These are phyloP conservation scores for Boletus speciosus DNA, from an alignment of 768 basidiomycete species.

Conservation along the genomic window DNA sequence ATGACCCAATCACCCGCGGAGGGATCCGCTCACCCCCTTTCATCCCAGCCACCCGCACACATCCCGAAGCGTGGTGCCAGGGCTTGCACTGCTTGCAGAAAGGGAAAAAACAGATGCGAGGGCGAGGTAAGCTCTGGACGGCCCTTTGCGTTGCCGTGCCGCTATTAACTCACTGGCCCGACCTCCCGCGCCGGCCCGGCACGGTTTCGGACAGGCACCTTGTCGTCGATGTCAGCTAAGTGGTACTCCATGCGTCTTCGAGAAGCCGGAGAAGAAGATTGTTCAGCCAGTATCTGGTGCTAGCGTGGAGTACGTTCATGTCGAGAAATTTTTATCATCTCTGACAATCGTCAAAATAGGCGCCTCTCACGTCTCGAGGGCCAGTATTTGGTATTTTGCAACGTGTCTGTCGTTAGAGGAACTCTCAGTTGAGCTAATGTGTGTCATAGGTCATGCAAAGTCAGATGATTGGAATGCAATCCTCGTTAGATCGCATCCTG, in stretches of 20 bases:
- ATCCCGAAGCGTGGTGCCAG: conserved; percentile 88
- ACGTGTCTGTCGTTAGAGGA: neutral
- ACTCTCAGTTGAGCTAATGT: neutral
- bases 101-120: conserved; percentile 91
- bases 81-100: conserved; percentile 85
- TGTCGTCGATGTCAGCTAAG: conserved; percentile 86
- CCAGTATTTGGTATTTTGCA: conserved; percentile 64
- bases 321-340: conserved; percentile 1
- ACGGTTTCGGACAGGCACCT: conserved; percentile 61
- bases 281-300: conserved; percentile 54
- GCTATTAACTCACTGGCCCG: conserved; percentile 58
- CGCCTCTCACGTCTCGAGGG: conserved; percentile 82
- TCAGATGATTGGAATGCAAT: conserved; percentile 94
- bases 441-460: conserved; percentile 75
- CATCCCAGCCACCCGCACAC: conserved; percentile 44
- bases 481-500: conserved; percentile 80
- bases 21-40: conserved; percentile 25
- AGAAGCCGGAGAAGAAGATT: conserved; percentile 89
- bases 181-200: conserved; percentile 72
- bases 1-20: conserved; percentile 38
- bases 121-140: conserved; percentile 64
- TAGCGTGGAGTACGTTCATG: conserved; percentile 66
- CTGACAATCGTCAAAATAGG: conserved; percentile 39
- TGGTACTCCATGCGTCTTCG: conserved; percentile 79
- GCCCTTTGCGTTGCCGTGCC: conserved; percentile 41